Percentiles rank a stretch among this genome's conserved stretches.
Conservation (phyloP, 2,329 filamentous ascomycete species). For the Helicocarpus griseus region DNA sequence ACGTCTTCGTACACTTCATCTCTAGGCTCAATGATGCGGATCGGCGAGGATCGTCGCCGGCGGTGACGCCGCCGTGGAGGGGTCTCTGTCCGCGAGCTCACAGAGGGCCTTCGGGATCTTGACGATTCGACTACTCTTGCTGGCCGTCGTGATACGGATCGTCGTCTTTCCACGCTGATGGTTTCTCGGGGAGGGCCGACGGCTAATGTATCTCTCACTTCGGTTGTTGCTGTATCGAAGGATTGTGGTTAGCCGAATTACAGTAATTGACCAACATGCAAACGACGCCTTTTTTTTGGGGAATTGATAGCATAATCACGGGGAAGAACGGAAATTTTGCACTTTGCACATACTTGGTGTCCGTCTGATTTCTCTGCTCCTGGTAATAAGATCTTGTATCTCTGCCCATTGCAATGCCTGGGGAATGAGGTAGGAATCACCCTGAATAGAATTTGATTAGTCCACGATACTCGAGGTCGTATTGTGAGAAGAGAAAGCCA, state of each 20-base stretch:
- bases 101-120: not conserved
- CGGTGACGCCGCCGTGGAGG: conserved; percentile 5
- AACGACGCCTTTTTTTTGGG: not conserved
- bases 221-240: not conserved
- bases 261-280: conserved; percentile 1
- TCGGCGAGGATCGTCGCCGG: conserved; percentile 28
- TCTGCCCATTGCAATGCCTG: conserved; percentile 81
- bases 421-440: conserved; percentile 68
- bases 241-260: not conserved
- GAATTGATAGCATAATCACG: not conserved
- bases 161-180: conserved; percentile 25
- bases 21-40: conserved; percentile 25
- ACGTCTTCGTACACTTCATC: conserved; percentile 31
- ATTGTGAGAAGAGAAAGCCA: conserved; percentile 21
- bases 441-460: no score
- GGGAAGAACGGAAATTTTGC: not conserved
- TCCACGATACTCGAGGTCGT: no score
- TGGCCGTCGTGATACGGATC: conserved; percentile 12
- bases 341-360: conserved; percentile 19
- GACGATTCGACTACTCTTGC: not conserved
- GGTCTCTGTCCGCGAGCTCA: conserved; percentile 2
- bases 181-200: not conserved
- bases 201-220: conserved; percentile 1
- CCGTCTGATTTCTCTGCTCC: conserved; percentile 52
- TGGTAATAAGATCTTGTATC: conserved; percentile 77